These are phyloP conservation scores for Blakeslea trispora DNA, from an alignment of 371 early-diverging fungal species.

Conservation along the genomic window DNA sequence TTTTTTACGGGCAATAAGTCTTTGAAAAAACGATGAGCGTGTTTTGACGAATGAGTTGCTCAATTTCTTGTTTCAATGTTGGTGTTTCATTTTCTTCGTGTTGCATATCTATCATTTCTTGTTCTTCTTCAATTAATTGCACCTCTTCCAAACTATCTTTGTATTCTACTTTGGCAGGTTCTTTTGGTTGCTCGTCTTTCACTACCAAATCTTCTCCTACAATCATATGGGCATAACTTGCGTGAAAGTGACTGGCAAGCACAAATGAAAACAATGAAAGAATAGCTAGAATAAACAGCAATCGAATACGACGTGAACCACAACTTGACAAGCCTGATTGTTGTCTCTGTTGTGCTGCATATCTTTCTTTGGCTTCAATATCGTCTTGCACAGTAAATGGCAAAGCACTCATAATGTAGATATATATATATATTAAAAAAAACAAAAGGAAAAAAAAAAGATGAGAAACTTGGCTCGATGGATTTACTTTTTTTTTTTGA, in stretches of 20 bases:
- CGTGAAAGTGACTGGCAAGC: constrained; percentile 8
- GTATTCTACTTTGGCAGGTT: neutral
- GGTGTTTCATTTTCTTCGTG: neutral
- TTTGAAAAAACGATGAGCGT: constrained; percentile 31
- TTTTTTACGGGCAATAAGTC: constrained; percentile 34
- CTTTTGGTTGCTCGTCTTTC: neutral
- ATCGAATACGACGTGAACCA: constrained; percentile 19
- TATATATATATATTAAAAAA: no score
- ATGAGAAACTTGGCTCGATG: neutral
- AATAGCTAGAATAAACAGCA: constrained; percentile 12
- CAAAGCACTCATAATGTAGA: constrained; percentile 12
- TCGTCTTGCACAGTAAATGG: constrained; percentile 31
- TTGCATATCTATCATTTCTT: neutral
- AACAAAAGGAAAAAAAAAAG: constrained; percentile 4
- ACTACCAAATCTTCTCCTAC: neutral
- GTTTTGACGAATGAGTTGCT: constrained; percentile 9
- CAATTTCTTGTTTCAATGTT: constrained; percentile 24
- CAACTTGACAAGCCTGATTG: neutral
- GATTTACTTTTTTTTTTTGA: constrained; percentile 1
- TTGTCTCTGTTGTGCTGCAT: constrained; percentile 13
- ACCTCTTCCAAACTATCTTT: neutral
- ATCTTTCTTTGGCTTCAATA: constrained; percentile 24
- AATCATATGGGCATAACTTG: neutral
- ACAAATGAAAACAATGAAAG: constrained; percentile 13
- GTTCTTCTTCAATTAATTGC: neutral